These are phyloP conservation scores for Agrocybe chaxingu DNA, from an alignment of 768 basidiomycete genomes.

Conservation along the genomic window DNA sequence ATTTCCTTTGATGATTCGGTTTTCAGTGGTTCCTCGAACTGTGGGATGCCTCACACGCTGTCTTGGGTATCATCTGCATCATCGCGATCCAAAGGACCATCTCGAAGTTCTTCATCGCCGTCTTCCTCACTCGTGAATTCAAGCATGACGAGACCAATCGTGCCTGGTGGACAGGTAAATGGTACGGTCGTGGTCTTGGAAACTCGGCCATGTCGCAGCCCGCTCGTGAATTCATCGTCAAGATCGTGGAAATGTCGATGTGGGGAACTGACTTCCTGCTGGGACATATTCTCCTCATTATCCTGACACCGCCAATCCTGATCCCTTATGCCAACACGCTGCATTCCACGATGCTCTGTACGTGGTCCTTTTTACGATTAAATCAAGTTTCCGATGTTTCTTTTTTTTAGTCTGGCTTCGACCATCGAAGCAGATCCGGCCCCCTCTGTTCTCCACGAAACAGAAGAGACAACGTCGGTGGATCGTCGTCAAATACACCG, in stretches of 20 bases:
- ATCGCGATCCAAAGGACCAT: slow-evolving; percentile 89
- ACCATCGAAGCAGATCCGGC: slow-evolving; percentile 89
- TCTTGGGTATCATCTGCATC: slow-evolving; percentile 87
- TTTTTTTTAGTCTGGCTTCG: slow-evolving; percentile 80
- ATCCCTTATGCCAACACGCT: slow-evolving; percentile 86
- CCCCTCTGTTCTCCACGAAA: slow-evolving; percentile 91
- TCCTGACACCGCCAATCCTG: slow-evolving; percentile 79
- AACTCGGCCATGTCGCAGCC: slow-evolving; percentile 92
- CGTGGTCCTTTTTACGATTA: slow-evolving; percentile 26
- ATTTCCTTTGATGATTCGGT: slow-evolving; percentile 5
- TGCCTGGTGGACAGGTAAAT: slow-evolving; percentile 99
- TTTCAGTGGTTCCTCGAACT: slow-evolving; percentile 91
- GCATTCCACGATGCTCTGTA: slow-evolving; percentile 93
- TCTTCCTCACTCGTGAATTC: slow-evolving; percentile 94
- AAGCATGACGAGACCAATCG: slow-evolving; percentile 98
- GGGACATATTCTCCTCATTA: slow-evolving; percentile 79
- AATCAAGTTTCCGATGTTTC: background rate
- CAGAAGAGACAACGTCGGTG: slow-evolving; percentile 89
- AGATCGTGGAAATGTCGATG: slow-evolving; percentile 96
- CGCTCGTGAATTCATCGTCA: slow-evolving; percentile 95
- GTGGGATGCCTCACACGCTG: slow-evolving; percentile 96
- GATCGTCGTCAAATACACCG: slow-evolving; percentile 88
- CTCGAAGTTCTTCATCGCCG: slow-evolving; percentile 91
- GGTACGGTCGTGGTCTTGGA: slow-evolving; percentile 94
- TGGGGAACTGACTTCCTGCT: slow-evolving; percentile 96